Base-by-base conservation (phyloP, 768 basidiomycete genomes). In the Pulveroboletus sp. region DNA sequence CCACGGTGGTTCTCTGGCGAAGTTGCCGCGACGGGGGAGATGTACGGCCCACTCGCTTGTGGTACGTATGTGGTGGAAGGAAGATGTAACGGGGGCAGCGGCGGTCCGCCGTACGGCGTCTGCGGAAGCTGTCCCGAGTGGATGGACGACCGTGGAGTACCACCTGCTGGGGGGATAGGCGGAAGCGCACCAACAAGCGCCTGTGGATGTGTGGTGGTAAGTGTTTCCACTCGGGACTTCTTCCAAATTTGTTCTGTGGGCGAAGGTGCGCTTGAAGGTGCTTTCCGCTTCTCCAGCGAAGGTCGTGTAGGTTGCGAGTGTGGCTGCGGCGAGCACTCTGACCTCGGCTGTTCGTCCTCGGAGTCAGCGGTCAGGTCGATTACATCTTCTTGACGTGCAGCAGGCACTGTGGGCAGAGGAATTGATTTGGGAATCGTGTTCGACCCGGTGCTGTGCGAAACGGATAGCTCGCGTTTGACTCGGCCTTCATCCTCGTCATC, bases 321-420 rank as follows among this genome's bases (percentile, higher is more conserved):
- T 19, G 37, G 23, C 41, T 59, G 61, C 17, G 57, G 52, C 11
- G 54, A 56, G 32, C 48, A 31, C 24, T 62, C 60, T 13, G 64
- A 58, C 42, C 60, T 66, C 26, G 67, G 65, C 29, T 75, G 79
- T 43, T 93, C 91, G 12, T 88, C 86, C 49, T 89, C 86, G 20
- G 82, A 81, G 60, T 90, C 88, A 52, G 84, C 71, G 4, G 93
- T 93, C 50, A 95, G 71, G 63, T 95, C 93, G 55, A 94, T 93
- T 37, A 94, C 83, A 55, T 80, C 76, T 12, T 72, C 69, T 20
- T 59, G 61, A 53, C 65, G 69, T 20, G 37, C 30, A 17, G 32
- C 43, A 11, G 35, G 41, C 24, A 57, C 58, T 9, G 63, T 42
- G 46, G 54, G 50, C 13, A 49, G 39, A 39, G 43, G 57, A 24